phyloP scores from a whole-genome alignment of 306 rosid genomes.

The Inga leiocalycina region DNA sequence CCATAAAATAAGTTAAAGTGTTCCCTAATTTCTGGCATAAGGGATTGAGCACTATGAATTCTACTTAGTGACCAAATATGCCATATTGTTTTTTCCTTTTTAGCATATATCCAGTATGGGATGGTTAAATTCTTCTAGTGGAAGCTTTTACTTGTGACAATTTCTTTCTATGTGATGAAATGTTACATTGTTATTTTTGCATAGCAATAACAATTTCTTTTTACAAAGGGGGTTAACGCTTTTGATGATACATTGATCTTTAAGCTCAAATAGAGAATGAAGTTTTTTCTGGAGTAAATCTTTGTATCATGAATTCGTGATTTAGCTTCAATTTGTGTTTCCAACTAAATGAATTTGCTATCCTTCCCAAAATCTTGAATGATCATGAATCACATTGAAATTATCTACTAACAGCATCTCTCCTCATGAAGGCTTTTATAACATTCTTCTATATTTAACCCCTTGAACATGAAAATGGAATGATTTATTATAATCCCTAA shows the following conservation, averaged over 20 bases:
- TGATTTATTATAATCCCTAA: neutral
- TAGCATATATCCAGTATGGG: neutral
- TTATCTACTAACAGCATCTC: neutral
- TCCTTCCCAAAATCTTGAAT: conserved; percentile 12
- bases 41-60: neutral
- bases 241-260: neutral
- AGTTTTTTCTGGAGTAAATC: conserved; percentile 15
- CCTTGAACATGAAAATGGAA: neutral
- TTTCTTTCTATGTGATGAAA: neutral
- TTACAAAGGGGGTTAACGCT: neutral
- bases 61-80: too few relatives aligned
- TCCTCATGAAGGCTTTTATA: neutral
- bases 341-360: neutral
- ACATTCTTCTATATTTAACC: neutral
- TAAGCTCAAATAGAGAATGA: neutral
- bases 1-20: neutral
- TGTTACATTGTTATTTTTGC: neutral
- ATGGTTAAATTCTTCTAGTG: neutral
- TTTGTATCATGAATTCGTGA: neutral
- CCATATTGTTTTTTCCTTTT: conserved; percentile 1
- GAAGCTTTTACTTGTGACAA: neutral
- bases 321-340: neutral
- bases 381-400: neutral
- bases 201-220: neutral
- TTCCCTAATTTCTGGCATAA: neutral